Evolutionary conservation across 2,329 filamentous ascomycete species (phyloP).

Genomic region (Fusarium nematophilum): DNA sequence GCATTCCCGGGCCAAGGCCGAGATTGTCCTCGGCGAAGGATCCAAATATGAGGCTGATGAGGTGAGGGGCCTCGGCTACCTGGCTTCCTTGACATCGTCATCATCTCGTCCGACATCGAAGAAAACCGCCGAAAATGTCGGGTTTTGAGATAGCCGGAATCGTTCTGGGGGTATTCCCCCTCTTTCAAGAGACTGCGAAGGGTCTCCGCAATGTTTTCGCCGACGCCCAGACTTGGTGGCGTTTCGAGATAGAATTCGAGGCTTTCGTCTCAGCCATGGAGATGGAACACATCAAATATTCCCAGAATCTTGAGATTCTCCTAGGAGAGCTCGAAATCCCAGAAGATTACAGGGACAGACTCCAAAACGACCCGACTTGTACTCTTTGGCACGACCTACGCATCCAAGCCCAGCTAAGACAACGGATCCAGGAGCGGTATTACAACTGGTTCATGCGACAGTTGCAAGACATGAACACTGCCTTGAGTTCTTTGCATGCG

Average conservation of each 20-base stretch:
- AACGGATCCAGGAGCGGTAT: background rate
- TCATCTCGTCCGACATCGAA: background rate
- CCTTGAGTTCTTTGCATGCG: background rate
- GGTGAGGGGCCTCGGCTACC: too few relatives aligned
- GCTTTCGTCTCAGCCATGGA: conserved; percentile 3
- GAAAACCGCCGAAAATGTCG: conserved; percentile 1
- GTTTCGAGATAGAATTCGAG: conserved; percentile 13
- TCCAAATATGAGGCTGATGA: too few relatives aligned
- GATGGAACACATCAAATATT: conserved; percentile 2
- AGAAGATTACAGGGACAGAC: background rate
- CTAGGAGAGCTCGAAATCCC: background rate
- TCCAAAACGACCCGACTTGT: background rate
- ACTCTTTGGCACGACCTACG: background rate
- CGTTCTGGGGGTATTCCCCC: conserved; percentile 4
- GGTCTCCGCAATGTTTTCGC: background rate
- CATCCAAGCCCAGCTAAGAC: conserved; percentile 2
- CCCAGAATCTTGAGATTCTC: conserved; percentile 4
- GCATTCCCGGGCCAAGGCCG: too few relatives aligned
- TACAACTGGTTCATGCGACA: conserved; percentile 5
- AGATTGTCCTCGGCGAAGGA: too few relatives aligned
- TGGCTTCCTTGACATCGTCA: too few relatives aligned
- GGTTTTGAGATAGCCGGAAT: conserved; percentile 14
- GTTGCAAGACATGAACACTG: background rate
- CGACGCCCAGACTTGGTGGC: conserved; percentile 7
- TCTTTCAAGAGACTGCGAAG: background rate